Base-by-base conservation (phyloP, 177 flowering plant species). In the Telopea speciosissima region DNA sequence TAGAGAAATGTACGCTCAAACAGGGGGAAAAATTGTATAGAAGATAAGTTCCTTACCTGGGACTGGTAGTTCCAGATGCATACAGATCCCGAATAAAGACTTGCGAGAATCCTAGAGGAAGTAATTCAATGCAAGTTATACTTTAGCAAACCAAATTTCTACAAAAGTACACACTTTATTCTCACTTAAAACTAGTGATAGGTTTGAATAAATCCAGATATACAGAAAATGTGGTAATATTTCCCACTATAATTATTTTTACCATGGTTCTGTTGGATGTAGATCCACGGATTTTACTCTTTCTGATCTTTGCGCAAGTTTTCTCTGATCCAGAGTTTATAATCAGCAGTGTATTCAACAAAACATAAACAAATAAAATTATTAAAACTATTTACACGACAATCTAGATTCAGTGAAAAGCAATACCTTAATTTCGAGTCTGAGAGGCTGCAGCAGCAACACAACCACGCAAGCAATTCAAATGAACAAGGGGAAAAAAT, bases 181-280 rank as follows among this genome's bases (percentile, higher is more conserved):
- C 40, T n/a, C 31, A 16, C 62, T 70, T 11, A 54, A 54, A 54
- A 56, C 6, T 19, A 31, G 21, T 63, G n/a, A 28, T 25, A 9
- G 12, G 3, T 16, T 17, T 16, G 25, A 14, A 31, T 24, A 12
- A 23, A 28, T 2, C 25, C 54, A 64, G 49, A 68, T 21, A 26
- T 17, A 6, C 23, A 12, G 56, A 66, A 4, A 22, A 61, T n/a
- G 31, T 14, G 45, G 22, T 25, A 23, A 31, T 17, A 8, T 28
- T 2, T 3, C 16, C 67, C 17, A 59, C 24, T 4, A 13, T n/a
- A 13, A 62, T 49, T 19, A 28, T 17, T 69, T 23, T 81, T 85
- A 94, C 98, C 98, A 94, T 94, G 98, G 98, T 76, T 94, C 97
- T 19, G 95, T 85, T 1, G 98, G 98, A 81, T 94, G 98, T 17